phyloP scores from a whole-genome alignment of 495 filamentous ascomycete genomes.

The Daldinia concentrica region DNA sequence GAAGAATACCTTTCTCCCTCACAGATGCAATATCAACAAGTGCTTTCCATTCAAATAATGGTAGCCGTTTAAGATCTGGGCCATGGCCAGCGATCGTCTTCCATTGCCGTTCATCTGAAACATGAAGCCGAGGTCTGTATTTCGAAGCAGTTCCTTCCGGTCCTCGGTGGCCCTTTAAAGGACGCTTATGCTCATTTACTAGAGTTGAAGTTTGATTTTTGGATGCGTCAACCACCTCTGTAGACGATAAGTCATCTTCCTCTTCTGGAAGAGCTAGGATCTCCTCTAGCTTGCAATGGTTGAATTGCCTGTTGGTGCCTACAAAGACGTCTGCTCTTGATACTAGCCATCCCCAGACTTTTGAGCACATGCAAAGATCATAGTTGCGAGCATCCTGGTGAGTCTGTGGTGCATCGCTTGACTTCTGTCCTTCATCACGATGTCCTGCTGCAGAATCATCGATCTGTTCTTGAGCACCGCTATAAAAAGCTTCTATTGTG shows the following conservation, averaged over 20 bases:
- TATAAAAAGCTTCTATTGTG: conserved; percentile 41
- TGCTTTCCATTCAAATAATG: conserved; percentile 73
- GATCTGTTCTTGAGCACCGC: background rate
- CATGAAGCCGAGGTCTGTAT: conserved; percentile 45
- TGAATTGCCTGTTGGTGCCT: conserved; percentile 52
- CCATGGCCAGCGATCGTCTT: conserved; percentile 81
- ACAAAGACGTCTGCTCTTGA: conserved; percentile 55
- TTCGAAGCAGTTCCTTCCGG: background rate
- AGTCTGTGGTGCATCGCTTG: background rate
- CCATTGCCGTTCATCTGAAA: conserved; percentile 69
- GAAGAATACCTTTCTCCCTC: conserved; percentile 75
- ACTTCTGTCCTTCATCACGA: background rate
- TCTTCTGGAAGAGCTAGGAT: conserved; percentile 55
- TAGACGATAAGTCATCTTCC: conserved; percentile 15
- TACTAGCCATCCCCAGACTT: conserved; percentile 58
- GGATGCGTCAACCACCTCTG: background rate
- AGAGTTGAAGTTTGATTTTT: conserved; percentile 5
- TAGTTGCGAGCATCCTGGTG: background rate
- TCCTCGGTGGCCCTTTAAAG: conserved; percentile 1
- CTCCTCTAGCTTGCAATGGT: conserved; percentile 52
- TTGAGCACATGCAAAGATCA: conserved; percentile 50
- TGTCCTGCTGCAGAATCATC: background rate
- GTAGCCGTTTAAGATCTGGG: conserved; percentile 73
- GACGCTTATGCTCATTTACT: background rate
- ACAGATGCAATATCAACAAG: conserved; percentile 82